Conservation (phyloP, 192 early-diverging fungal species). For the Backusella morwellensis region DNA sequence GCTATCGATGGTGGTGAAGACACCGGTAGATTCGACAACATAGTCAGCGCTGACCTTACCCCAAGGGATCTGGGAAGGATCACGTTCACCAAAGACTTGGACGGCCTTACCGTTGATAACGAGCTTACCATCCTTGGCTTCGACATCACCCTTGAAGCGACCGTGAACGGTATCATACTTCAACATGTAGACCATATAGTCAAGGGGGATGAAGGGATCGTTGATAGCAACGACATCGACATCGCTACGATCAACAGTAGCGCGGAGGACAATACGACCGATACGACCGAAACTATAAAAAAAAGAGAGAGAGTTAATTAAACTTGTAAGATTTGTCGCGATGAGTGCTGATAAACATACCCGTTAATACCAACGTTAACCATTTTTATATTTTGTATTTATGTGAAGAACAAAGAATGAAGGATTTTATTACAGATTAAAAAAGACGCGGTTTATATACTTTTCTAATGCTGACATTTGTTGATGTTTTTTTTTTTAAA, state of each 20-base stretch:
- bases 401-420: neutral
- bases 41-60: conserved; percentile 77
- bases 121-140: conserved; percentile 82
- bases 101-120: conserved; percentile 85
- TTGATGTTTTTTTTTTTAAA: neutral
- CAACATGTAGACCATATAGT: conserved; percentile 97
- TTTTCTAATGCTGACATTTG: neutral
- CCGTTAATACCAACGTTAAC: conserved; percentile 19
- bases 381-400: conserved; percentile 4
- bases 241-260: conserved; percentile 68
- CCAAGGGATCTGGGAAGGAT: conserved; percentile 93
- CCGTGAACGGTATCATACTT: conserved; percentile 99
- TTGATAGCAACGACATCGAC: conserved; percentile 90
- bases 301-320: neutral
- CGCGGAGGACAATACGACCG: conserved; percentile 95
- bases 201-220: conserved; percentile 95
- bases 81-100: conserved; percentile 67
- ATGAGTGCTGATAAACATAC: neutral
- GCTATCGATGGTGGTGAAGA: conserved; percentile 93
- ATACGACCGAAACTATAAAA: conserved; percentile 89
- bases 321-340: neutral
- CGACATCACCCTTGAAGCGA: conserved; percentile 82
- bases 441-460: neutral
- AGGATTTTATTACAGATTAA: neutral
- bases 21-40: conserved; percentile 98